Percentiles rank a stretch among this genome's conserved stretches.
These are phyloP conservation scores for Chalciporus sp. DNA, from an alignment of 1,284 basidiomycete genomes.

Conservation along the genomic window DNA sequence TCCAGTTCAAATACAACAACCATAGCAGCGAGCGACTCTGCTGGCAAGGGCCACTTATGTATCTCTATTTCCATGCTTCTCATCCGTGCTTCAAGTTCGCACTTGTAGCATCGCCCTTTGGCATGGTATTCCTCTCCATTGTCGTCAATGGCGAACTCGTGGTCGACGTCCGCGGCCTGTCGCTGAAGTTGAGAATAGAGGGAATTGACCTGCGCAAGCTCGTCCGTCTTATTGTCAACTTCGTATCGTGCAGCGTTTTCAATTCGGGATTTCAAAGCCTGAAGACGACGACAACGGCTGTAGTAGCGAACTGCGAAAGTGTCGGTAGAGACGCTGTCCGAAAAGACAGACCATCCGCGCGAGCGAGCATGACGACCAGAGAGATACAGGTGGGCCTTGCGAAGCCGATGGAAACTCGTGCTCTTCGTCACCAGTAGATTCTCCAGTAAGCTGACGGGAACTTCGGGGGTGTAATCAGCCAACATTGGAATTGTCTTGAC, in stretches of 20 bases:
- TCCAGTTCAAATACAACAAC: constrained; percentile 47
- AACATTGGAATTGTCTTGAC: constrained; percentile 39
- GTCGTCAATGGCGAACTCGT: neutral
- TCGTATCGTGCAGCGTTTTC: too few relatives aligned
- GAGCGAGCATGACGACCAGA: constrained; percentile 25
- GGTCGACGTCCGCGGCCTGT: constrained; percentile 1
- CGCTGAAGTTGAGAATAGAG: constrained; percentile 18
- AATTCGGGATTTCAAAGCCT: too few relatives aligned
- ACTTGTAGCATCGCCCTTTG: constrained; percentile 38
- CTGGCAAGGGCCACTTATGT: constrained; percentile 54
- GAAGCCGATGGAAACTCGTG: constrained; percentile 31
- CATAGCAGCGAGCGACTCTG: constrained; percentile 21
- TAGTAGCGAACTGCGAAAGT: constrained; percentile 39
- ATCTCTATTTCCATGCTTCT: constrained; percentile 36
- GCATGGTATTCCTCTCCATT: constrained; percentile 5
- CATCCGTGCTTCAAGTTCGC: constrained; percentile 28
- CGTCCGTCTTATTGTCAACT: too few relatives aligned
- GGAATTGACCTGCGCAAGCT: constrained; percentile 12
- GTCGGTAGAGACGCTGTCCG: neutral
- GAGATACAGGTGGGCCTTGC: constrained; percentile 34
- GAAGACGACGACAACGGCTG: too few relatives aligned
- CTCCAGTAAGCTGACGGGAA: constrained; percentile 39
- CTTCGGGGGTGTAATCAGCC: constrained; percentile 46
- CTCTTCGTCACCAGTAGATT: constrained; percentile 40
- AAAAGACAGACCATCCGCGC: constrained; percentile 24